These are phyloP conservation scores for Phlyctochytrium planicorne DNA, from an alignment of 192 early-diverging fungal genomes.

Conservation along the genomic window DNA sequence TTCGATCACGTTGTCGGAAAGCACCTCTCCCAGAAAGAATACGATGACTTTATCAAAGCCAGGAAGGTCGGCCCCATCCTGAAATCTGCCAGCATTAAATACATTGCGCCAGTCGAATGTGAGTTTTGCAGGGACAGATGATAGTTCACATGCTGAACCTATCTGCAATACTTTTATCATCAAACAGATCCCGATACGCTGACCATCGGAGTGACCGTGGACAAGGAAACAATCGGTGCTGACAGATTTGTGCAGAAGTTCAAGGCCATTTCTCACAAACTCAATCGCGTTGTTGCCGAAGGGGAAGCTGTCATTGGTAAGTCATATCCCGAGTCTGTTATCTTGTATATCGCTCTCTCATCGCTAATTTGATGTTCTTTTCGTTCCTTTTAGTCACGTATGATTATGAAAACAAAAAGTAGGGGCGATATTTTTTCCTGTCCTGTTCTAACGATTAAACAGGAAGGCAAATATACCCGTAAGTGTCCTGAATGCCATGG, in stretches of 20 bases:
- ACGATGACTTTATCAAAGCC: slow-evolving; percentile 30
- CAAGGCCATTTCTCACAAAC: slow-evolving; percentile 42
- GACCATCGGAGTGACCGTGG: slow-evolving; percentile 9
- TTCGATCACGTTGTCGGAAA: slow-evolving; percentile 43
- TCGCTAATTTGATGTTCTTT: too few relatives aligned
- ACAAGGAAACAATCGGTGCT: slow-evolving; percentile 13
- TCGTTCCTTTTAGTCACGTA: too few relatives aligned
- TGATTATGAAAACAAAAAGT: background rate
- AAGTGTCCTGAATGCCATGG: too few relatives aligned
- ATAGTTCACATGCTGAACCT: slow-evolving; percentile 49
- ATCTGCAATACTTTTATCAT: slow-evolving; percentile 22
- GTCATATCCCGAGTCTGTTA: background rate
- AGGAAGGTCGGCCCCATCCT: slow-evolving; percentile 43
- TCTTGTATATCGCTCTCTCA: background rate
- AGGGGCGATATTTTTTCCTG: too few relatives aligned
- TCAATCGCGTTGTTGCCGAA: slow-evolving; percentile 20
- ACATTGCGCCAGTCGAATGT: slow-evolving; percentile 41
- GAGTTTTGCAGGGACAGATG: too few relatives aligned
- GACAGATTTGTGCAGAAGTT: slow-evolving; percentile 39
- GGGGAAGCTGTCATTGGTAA: background rate
- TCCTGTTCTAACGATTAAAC: too few relatives aligned
- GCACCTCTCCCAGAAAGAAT: slow-evolving; percentile 13
- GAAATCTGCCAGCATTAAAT: slow-evolving; percentile 41
- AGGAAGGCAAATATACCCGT: too few relatives aligned
- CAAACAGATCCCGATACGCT: background rate